Evolutionary conservation across 2,329 filamentous ascomycete species (phyloP), one percentile per base, ranked within the genome.

Genomic region (Phaeoacremonium minimum): DNA sequence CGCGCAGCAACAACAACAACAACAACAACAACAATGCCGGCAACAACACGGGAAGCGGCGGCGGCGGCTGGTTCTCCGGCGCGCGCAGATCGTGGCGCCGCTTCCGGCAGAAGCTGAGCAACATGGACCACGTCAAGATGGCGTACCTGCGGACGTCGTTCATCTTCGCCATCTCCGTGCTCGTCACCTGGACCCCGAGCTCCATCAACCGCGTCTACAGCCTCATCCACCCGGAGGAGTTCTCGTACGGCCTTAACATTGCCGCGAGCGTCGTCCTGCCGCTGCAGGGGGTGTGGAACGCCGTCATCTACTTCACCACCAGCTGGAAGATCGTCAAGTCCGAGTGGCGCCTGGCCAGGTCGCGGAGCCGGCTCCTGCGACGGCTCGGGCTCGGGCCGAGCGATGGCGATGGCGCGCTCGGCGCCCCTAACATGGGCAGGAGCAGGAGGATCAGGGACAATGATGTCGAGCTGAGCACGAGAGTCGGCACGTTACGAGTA

Each of bases 241-340:
- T 71, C 18, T 73, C 69, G 40, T 90, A 80, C 53, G 73, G 71
- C 9, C 75, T 88, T 34, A 83, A 85, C 52, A 72, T 87, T 34
- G 74, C 77, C 2, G 80, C 82, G 6, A 80, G 83, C 3, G 30
- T 86, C 2, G 85, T 90, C 0, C 67, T 91, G 4, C 85, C 87
- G 0, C 66, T 88, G 2, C 87, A 91, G 56, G 87, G 87, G 1
- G 75, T 88, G 19, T 90, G 86, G 85, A 91, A 91, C 52, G 75
- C 80, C 18, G 63, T 87, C 35, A 87, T 93, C 38, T 91, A 89
- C 60, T 76, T 85, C 41, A 73, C 75, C 5, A 85, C 84, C 2
- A 86, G 71, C 45, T 72, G 66, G 63, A 33, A 15, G 1, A 46
- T 60, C 29, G 61, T 69, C 37, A 66, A 59, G 32, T 61, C 58